Evolutionary conservation across 2,329 filamentous ascomycete genomes (phyloP).

Genomic region (Seiridium cupressi): DNA sequence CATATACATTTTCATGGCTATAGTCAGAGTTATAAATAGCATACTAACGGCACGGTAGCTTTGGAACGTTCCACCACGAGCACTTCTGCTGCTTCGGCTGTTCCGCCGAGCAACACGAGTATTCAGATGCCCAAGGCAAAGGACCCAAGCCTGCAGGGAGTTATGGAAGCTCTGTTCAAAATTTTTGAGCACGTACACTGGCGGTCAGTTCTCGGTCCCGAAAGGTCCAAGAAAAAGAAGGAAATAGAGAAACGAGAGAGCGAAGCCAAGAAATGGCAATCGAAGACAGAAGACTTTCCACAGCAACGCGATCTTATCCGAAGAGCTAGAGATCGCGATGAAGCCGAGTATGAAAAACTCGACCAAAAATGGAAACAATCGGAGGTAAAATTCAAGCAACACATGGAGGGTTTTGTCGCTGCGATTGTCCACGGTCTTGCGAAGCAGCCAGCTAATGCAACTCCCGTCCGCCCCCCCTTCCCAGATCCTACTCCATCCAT

Average conservation of each 20-base stretch:
- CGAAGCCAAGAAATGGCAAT: background rate
- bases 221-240: constrained; percentile 8
- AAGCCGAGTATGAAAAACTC: background rate
- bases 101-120: background rate
- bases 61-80: background rate
- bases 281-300: background rate
- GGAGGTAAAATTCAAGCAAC: background rate
- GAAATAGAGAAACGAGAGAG: background rate
- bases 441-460: background rate
- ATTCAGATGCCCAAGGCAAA: constrained; percentile 10
- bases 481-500: constrained; percentile 12
- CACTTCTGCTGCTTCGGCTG: background rate
- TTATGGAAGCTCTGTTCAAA: constrained; percentile 15
- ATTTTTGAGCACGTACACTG: constrained; percentile 12
- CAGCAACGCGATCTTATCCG: background rate
- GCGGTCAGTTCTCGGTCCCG: constrained; percentile 9
- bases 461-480: background rate
- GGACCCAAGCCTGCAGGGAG: constrained; percentile 20
- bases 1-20: too few relatives aligned
- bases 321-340: background rate
- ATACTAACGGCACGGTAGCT: background rate
- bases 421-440: background rate
- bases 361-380: background rate
- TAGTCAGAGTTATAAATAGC: too few relatives aligned
- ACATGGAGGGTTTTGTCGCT: background rate